Conservation (phyloP, 208 protist species). For the Leishmania major region DNA sequence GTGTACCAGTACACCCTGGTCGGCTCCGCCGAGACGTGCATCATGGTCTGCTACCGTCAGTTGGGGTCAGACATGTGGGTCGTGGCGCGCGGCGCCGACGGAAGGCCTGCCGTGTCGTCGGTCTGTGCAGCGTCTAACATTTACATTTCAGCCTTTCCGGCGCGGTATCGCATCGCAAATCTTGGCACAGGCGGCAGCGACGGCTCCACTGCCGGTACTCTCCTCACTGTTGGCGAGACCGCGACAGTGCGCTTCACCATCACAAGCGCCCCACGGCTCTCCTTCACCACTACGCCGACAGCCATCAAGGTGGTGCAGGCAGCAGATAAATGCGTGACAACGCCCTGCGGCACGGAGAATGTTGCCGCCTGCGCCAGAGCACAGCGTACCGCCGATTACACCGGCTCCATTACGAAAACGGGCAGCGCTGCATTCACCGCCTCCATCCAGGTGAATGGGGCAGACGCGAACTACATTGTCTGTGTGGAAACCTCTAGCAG, state of each 20-base stretch:
- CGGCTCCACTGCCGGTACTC: conserved; percentile 3
- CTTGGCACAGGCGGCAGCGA: neutral
- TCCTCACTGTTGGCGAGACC: conserved; percentile 64
- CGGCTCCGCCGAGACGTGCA: conserved; percentile 58
- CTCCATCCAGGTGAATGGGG: conserved; percentile 26
- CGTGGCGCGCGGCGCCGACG: conserved; percentile 28
- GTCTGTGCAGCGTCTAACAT: conserved; percentile 50
- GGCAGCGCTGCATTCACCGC: conserved; percentile 24
- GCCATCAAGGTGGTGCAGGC: conserved; percentile 67
- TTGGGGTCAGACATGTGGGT: conserved; percentile 46
- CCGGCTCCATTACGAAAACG: conserved; percentile 31
- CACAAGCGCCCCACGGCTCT: conserved; percentile 29
- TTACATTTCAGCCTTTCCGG: conserved; percentile 67
- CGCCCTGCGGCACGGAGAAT: conserved; percentile 41
- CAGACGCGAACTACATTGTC: conserved; percentile 58
- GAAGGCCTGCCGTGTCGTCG: conserved; percentile 19
- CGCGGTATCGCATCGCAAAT: conserved; percentile 55
- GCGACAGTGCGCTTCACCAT: conserved; percentile 45
- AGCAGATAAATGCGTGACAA: conserved; percentile 51
- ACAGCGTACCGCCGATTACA: conserved; percentile 48
- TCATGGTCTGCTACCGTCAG: conserved; percentile 76
- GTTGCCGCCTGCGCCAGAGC: conserved; percentile 58
- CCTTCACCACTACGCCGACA: conserved; percentile 27
- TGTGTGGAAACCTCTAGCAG: conserved; percentile 51
- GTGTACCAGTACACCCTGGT: conserved; percentile 69